Percentiles rank a stretch among this genome's conserved stretches.
These are phyloP conservation scores for Wilcoxina mikolae DNA, from an alignment of 495 filamentous ascomycete genomes.

Conservation along the genomic window DNA sequence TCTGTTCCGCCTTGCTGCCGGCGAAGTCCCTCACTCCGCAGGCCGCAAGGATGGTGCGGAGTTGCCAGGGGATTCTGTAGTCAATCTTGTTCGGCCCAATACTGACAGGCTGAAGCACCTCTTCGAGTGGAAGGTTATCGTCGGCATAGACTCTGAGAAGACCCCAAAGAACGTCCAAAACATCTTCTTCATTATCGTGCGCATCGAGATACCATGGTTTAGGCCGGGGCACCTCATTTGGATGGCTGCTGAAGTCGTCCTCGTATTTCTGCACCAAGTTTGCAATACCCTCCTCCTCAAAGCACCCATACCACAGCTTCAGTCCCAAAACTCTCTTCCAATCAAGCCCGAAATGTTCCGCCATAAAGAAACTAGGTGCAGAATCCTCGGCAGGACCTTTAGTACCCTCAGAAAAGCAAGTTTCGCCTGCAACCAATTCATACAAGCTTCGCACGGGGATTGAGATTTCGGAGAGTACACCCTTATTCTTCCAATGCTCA, in stretches of 20 bases:
- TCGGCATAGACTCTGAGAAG: conserved; percentile 65
- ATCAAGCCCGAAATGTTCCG: conserved; percentile 65
- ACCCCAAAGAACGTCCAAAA: conserved; percentile 71
- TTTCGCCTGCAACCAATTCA: conserved; percentile 74
- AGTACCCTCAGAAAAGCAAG: conserved; percentile 62
- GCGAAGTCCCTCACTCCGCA: conserved; percentile 39
- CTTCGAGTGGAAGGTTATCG: conserved; percentile 36
- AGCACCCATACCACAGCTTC: conserved; percentile 69
- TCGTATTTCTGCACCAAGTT: conserved; percentile 45
- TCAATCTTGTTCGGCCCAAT: conserved; percentile 52
- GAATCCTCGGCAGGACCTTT: conserved; percentile 59
- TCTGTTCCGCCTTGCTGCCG: conserved; percentile 45
- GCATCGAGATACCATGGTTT: conserved; percentile 34
- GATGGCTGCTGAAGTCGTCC: conserved; percentile 39
- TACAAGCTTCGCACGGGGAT: conserved; percentile 76
- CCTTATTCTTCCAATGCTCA: conserved; percentile 64
- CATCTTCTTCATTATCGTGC: conserved; percentile 30
- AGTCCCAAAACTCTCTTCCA: conserved; percentile 90
- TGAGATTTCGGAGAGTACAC: conserved; percentile 71
- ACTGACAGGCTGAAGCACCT: conserved; percentile 41
- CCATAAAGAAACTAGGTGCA: conserved; percentile 58
- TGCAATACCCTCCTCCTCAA: conserved; percentile 41
- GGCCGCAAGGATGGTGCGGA: conserved; percentile 43
- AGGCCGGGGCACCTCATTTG: conserved; percentile 42
- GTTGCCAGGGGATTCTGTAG: conserved; percentile 66